Conservation (phyloP, 2,329 filamentous ascomycete genomes). For the Emmonsiellopsis sp. region DNA sequence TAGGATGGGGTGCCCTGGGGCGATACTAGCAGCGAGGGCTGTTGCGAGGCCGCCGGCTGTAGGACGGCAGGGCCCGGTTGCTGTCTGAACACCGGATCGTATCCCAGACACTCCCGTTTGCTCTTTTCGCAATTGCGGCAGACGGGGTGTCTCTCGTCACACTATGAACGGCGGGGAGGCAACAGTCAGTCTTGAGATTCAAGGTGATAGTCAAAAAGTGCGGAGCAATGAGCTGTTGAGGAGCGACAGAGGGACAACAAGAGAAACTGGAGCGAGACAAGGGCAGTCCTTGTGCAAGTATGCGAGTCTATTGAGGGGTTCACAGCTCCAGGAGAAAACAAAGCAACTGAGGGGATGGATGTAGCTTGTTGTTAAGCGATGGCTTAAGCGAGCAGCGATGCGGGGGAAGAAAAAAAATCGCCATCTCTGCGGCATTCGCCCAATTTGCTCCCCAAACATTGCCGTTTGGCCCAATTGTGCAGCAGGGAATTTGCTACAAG, state of each 20-base stretch:
- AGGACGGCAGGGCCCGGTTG: conserved; percentile 61
- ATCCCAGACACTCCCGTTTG: conserved; percentile 58
- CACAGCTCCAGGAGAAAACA: not conserved
- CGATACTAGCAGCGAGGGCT: conserved; percentile 28
- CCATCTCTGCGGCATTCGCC: not conserved
- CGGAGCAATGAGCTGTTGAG: not conserved
- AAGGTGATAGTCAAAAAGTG: not conserved
- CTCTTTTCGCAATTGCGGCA: conserved; percentile 66
- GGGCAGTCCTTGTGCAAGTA: not conserved
- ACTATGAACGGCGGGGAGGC: conserved; percentile 47
- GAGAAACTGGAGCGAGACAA: conserved; percentile 3
- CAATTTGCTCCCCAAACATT: not conserved
- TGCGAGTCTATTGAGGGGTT: not conserved
- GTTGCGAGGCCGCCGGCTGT: conserved; percentile 47
- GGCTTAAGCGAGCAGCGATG: conserved; percentile 12
- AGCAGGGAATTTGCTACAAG: conserved; percentile 5
- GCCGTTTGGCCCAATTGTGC: not conserved
- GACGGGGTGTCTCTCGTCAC: conserved; percentile 87
- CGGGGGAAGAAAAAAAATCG: not conserved
- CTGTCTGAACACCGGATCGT: conserved; percentile 65
- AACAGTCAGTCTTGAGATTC: conserved; percentile 12
- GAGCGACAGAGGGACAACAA: not conserved
- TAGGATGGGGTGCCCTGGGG: not conserved
- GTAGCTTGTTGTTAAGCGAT: conserved; percentile 5
- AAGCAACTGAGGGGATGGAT: not conserved